Conservation (phyloP, 129 eudicot genomes). For the Chrysanthemum lavandulifolium region DNA sequence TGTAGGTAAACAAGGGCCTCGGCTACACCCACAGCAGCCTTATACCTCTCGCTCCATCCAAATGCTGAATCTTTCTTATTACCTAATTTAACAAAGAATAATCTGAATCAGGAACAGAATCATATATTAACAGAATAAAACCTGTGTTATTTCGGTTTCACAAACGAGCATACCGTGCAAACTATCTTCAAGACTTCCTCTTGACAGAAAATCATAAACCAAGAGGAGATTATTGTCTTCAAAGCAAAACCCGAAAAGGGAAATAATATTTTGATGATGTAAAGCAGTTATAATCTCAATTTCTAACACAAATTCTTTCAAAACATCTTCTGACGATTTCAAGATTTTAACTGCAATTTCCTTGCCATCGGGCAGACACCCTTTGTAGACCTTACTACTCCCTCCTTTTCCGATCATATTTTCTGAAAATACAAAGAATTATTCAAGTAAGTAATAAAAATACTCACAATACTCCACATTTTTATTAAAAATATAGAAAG, state of each 20-base stretch:
- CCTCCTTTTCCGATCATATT: conserved; percentile 95
- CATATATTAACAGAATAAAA: neutral
- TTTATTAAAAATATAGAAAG: neutral
- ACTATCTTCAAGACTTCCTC: conserved; percentile 92
- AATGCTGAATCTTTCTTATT: conserved; percentile 39
- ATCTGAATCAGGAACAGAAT: neutral
- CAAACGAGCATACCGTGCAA: conserved; percentile 56
- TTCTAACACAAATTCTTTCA: conserved; percentile 40
- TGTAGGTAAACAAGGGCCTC: conserved; percentile 64
- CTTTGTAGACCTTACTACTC: conserved; percentile 77
- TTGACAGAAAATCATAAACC: conserved; percentile 81
- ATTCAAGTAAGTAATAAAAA: conserved; percentile 7
- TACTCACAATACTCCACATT: neutral
- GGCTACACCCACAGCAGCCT: conserved; percentile 69
- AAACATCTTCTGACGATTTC: conserved; percentile 37
- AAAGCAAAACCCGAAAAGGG: conserved; percentile 81
- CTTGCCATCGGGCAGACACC: conserved; percentile 67
- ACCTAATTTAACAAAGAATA: conserved; percentile 24
- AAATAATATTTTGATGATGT: conserved; percentile 76
- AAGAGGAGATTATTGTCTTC: conserved; percentile 74
- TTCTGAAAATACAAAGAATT: conserved; percentile 40
- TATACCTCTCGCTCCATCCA: conserved; percentile 66
- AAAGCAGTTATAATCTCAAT: conserved; percentile 58
- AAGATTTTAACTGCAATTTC: conserved; percentile 43
- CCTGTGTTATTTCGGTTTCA: neutral